Base-by-base conservation (phyloP, 106 monocot species). In the Acanthochlamys bracteata region DNA sequence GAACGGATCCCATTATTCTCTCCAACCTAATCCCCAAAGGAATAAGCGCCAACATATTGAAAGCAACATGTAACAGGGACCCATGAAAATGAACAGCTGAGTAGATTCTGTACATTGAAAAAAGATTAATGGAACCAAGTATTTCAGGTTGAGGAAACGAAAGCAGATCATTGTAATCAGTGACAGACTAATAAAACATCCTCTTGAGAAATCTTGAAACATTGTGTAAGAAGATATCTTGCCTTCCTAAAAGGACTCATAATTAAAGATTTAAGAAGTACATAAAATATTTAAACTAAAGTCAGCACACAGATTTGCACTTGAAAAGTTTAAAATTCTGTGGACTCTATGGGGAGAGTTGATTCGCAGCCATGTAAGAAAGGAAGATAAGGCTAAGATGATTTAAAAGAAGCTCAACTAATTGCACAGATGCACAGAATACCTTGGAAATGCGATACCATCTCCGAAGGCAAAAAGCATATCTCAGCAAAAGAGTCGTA, bases 11-110 rank as follows among this genome's bases (percentile, higher is more conserved):
- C 88, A 93, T 88, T 42, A 88, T 93, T 69, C 88, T 82, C 65
- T 93, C 92, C 72, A 93, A 74, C 45, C 90, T 86, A 12, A 80
- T 66, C 13, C 95, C 95, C 74, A 96, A 58, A 55, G 95, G 87
- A 41, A 96, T 78, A 51, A 96, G 64, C 57, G 95, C 87, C 80
- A 96, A 27, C 95, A 96, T 96, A 73, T 96, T 96, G 66, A 96
- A 96, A 71, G 85, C 63, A 69, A 96, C 73, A 73, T 96, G 95
- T 58, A 96, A 74, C 21, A 96, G 39, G 10, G 84, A 90, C 20
- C 80, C 95, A 87, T 96, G 95, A 73, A 96, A 90, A 41, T 90
- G 55, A 71, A 85, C 76, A 24, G 95, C 65, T n/a, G 90, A 84
- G 73, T 79, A 92, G 43, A 88, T 76, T 74, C 95, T 90, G 80